Evolutionary conservation across 2,329 filamentous ascomycete genomes (phyloP), one percentile per base, ranked within the genome.

Genomic region (Aspergillus sp.): DNA sequence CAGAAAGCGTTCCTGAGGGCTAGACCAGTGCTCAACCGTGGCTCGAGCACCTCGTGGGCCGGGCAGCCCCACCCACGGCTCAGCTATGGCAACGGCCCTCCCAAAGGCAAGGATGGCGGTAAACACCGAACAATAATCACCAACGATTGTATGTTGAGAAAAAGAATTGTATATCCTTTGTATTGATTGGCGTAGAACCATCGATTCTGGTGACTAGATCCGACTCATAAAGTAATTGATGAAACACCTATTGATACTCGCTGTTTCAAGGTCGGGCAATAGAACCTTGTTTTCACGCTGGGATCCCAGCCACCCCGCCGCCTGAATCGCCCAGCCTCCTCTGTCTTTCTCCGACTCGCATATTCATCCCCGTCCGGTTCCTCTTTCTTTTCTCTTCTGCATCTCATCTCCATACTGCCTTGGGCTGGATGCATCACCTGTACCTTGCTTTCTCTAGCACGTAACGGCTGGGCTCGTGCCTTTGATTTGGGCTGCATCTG

Each of bases 321-420:
- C 41, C 39, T 70, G 60, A 71, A 64, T 72, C 65, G 71, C 67
- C 72, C 72, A 74, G 71, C 72, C 72, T 72, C 72, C 65, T 58
- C 65, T 57, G 15, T 62, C 36, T 58, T 52, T 43, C 59, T 54
- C 59, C 60, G 59, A 58, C 60, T 53, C 39, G 57, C 51, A 49
- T 58, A 53, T 51, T 52, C 36, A 30, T 60, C 49, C 49, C 53
- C 45, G 38, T 32, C 41, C 13, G 21, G 21, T 56, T 59, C 55
- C 32, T 36, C 32, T 36, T 36, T 36, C 25, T 36, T 38, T 55
- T 51, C 53, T 36, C 21, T 57, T 23, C 52, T 50, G 55, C 23
- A 25, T n/a, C 50, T 49, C 41, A 32, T 51, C 15, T 45, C 56
- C 23, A 3, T 59, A 39, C 15, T 28, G 30, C 23, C 36, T 21